Percentiles rank a stretch among this genome's conserved stretches.
Evolutionary conservation across 257 asterid genomes (phyloP).

Genomic region (Penstemon newberryi): DNA sequence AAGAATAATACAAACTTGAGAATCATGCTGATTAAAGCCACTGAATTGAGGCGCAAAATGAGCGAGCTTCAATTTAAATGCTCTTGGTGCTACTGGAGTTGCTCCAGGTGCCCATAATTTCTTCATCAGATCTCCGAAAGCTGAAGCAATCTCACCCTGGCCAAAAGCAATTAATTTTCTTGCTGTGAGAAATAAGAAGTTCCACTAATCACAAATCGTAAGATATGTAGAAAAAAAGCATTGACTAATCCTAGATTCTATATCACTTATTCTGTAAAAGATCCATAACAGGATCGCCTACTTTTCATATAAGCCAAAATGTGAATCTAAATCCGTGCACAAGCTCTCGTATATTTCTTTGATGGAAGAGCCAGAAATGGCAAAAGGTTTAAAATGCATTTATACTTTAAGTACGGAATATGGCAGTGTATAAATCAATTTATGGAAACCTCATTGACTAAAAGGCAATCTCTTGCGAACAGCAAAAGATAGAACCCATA

Average conservation of each 20-base stretch:
- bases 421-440: conserved; percentile 1
- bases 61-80: conserved; percentile 84
- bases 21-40: conserved; percentile 95
- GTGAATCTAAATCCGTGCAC: not conserved
- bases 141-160: conserved; percentile 95
- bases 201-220: not conserved
- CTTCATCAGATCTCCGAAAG: conserved; percentile 90
- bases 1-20: conserved; percentile 66
- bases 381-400: conserved; percentile 1
- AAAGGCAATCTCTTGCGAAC: conserved; percentile 11
- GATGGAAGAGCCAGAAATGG: conserved; percentile 7
- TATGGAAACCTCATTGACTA: conserved; percentile 15
- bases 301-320: not conserved
- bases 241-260: conserved; percentile 16
- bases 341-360: conserved; percentile 16
- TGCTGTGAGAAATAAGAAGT: conserved; percentile 24
- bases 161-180: conserved; percentile 24
- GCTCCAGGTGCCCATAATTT: conserved; percentile 97
- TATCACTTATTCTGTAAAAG: conserved; percentile 3
- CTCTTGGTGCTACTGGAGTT: conserved; percentile 81
- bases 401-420: not conserved
- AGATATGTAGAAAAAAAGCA: conserved; percentile 13
- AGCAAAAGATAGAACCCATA: conserved; percentile 22
- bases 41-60: conserved; percentile 97
- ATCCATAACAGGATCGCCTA: conserved; percentile 12